These are phyloP conservation scores for Neurospora sp. DNA, from an alignment of 495 filamentous ascomycete species.

Conservation along the genomic window DNA sequence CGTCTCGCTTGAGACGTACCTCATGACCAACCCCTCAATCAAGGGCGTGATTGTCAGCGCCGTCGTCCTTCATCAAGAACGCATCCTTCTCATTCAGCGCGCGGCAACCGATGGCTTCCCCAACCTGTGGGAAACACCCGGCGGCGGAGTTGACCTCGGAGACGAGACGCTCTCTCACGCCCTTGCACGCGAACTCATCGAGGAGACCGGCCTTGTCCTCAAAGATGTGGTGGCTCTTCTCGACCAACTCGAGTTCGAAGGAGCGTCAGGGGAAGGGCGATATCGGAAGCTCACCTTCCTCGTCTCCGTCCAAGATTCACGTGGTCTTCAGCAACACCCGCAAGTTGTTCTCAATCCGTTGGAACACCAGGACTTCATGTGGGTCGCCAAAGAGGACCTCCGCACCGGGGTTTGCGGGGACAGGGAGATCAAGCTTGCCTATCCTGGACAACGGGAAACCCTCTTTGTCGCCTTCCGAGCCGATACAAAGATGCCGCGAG, in stretches of 20 bases:
- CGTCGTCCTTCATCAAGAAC: constrained; percentile 19
- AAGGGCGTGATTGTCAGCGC: constrained; percentile 21
- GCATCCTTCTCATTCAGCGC: constrained; percentile 37
- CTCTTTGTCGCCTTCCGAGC: constrained; percentile 16
- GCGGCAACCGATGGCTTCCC: constrained; percentile 35
- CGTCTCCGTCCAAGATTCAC: constrained; percentile 9
- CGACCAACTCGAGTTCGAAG: constrained; percentile 9
- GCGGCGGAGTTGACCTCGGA: constrained; percentile 33
- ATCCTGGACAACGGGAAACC: constrained; percentile 11
- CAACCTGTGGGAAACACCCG: constrained; percentile 38
- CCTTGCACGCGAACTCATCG: constrained; percentile 36
- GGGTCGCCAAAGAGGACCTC: constrained; percentile 28
- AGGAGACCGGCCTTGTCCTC: constrained; percentile 37
- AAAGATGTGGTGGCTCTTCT: constrained; percentile 20
- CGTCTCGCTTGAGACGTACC: constrained; percentile 10
- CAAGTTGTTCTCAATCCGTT: constrained; percentile 19
- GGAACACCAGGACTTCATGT: constrained; percentile 29
- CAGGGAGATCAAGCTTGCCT: constrained; percentile 22
- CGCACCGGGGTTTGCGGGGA: constrained; percentile 9
- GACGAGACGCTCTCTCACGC: constrained; percentile 36
- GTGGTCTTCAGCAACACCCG: constrained; percentile 6
- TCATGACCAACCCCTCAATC: constrained; percentile 13
- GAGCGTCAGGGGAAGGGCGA: constrained; percentile 4
- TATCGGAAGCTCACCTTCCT: constrained; percentile 28
- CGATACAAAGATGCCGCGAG: background rate